Percentiles rank a stretch among this genome's conserved stretches.
Conservation (phyloP, 768 basidiomycete genomes). For the Mrakia blollopis region DNA sequence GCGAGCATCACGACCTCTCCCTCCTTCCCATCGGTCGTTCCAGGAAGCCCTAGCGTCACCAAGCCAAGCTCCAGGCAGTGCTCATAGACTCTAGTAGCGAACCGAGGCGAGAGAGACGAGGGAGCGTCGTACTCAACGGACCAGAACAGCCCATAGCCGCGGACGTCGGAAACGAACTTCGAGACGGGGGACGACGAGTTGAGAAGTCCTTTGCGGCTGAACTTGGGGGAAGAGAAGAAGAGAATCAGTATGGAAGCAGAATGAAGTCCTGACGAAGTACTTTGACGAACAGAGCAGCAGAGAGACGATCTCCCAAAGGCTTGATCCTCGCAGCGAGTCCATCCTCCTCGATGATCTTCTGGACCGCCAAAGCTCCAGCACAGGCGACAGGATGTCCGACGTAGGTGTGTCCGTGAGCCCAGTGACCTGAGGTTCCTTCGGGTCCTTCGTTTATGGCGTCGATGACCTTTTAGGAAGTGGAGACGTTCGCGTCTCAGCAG, state of each 20-base stretch:
- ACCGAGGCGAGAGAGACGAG: constrained; percentile 52
- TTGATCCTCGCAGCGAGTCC: constrained; percentile 48
- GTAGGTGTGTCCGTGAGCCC: constrained; percentile 18
- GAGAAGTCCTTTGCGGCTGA: constrained; percentile 52
- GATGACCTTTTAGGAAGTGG: background rate
- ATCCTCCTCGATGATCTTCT: constrained; percentile 63
- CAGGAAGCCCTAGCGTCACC: constrained; percentile 67
- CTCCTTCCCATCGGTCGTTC: constrained; percentile 65
- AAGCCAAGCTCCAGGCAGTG: constrained; percentile 56
- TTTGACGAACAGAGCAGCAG: background rate
- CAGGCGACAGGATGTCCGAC: constrained; percentile 67
- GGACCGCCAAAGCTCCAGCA: constrained; percentile 74
- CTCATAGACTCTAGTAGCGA: constrained; percentile 66
- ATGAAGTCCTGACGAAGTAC: background rate
- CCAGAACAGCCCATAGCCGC: constrained; percentile 81
- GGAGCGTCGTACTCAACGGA: constrained; percentile 74
- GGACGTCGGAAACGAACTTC: constrained; percentile 69
- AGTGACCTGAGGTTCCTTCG: background rate
- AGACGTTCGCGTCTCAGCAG: background rate
- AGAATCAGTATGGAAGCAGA: background rate
- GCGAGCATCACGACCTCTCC: constrained; percentile 71
- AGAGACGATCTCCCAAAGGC: background rate
- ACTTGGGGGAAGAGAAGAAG: constrained; percentile 52
- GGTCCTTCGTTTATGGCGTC: background rate
- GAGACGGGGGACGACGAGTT: constrained; percentile 57